Base-by-base conservation (phyloP, 2,329 filamentous ascomycete genomes). In the Huntiella omanensis region DNA sequence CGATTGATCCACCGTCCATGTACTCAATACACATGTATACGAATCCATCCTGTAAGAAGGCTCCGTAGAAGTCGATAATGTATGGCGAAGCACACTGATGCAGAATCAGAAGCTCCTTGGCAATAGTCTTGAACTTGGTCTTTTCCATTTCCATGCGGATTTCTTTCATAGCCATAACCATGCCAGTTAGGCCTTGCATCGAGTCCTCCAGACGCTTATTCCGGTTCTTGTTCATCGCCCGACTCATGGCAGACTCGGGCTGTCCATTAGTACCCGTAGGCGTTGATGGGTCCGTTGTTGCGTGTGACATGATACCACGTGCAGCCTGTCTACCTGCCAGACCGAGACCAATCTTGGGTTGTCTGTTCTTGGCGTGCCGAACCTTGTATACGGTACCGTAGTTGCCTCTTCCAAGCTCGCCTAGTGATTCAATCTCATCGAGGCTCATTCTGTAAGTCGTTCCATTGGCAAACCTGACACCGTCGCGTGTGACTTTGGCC, bases 11-110 rank as follows among this genome's bases (percentile, higher is more conserved):
- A 40, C 91, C 91, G 58, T 98, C 87, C 91, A 98, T 98, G 63
- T 86, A 94, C 63, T 98, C 91, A 60, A 98, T 94, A 64, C 91
- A 98, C 61, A 98, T 96, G 62, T 98, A 98, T 1, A 98, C 91
- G 0, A 91, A 91, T 22, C 91, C 88, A 65, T 98, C 91, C 58
- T 98, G 91, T 69, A 95, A 98, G 60, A 98, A 98, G 4, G 91
- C 91, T 1, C 91, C 91, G 60, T 96, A 98, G 57, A 98, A 98
- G 58, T 98, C 88, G 60, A 98, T 91, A 54, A 98, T 96, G 62
- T 88, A 94, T 0, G 91, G 88, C 2, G 86, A 95, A 3, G 91
- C 70, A 57, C 91, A 98, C 55, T 91, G 83, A 63, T 98, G 91
- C 2, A 98, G 68, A 52, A 98, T 88, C 56, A 98, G 85, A 41